Evolutionary conservation across 768 basidiomycete species (phyloP).

Genomic region (Pisolithus microcarpus): DNA sequence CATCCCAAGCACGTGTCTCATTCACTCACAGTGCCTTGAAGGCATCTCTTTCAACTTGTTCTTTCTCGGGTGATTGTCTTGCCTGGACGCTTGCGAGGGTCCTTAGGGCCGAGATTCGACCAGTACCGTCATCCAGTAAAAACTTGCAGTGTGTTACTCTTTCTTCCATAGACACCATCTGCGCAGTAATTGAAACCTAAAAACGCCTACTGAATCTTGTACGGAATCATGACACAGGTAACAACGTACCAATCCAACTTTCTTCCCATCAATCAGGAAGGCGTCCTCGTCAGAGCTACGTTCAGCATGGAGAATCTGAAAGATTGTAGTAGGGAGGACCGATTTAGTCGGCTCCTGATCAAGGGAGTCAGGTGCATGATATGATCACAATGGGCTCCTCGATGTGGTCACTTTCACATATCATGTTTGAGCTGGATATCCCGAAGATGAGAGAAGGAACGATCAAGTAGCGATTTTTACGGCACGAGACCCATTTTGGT

Average conservation of each 20-base stretch:
- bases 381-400: slow-evolving; percentile 4
- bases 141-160: slow-evolving; percentile 7
- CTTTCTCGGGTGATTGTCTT: background rate
- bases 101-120: slow-evolving; percentile 12
- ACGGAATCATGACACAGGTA: background rate
- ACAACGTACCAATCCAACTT: slow-evolving; percentile 30
- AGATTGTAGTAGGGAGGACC: slow-evolving; percentile 48
- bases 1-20: background rate
- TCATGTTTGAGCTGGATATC: background rate
- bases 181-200: slow-evolving; percentile 48
- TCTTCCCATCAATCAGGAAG: slow-evolving; percentile 40
- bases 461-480: too few relatives aligned
- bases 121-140: slow-evolving; percentile 35
- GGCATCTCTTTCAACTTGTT: slow-evolving; percentile 9
- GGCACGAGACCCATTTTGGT: too few relatives aligned
- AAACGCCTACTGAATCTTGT: background rate
- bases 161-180: slow-evolving; percentile 21
- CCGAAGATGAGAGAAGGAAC: background rate
- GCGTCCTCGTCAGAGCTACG: slow-evolving; percentile 34
- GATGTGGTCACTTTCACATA: background rate
- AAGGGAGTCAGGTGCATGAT: slow-evolving; percentile 3
- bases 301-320: slow-evolving; percentile 43
- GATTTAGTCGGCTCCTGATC: background rate
- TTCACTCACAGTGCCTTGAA: slow-evolving; percentile 9
- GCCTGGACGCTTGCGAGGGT: background rate